phyloP scores from a whole-genome alignment of 768 basidiomycete genomes.

The Amanita inopinata region DNA sequence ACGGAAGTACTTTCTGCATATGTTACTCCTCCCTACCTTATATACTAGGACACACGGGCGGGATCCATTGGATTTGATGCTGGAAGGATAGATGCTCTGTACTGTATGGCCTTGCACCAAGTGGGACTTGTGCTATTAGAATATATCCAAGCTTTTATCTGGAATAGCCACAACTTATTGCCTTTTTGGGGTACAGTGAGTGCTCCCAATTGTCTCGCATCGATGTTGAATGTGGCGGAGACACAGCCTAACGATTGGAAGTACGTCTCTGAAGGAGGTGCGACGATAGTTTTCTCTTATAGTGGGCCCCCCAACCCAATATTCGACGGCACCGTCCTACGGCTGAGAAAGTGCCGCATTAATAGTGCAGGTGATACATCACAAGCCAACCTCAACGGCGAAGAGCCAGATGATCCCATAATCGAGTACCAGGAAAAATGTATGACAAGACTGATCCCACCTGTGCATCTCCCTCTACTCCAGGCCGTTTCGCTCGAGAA shows the following conservation, averaged over 20 bases:
- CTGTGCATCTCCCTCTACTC: slow-evolving; percentile 47
- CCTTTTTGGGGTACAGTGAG: no score
- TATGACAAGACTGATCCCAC: slow-evolving; percentile 56
- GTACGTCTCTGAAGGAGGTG: slow-evolving; percentile 90
- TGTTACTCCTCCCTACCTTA: no score
- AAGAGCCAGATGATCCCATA: slow-evolving; percentile 25
- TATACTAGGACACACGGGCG: no score
- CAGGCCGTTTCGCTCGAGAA: slow-evolving; percentile 36
- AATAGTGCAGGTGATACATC: neutral
- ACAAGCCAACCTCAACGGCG: no score
- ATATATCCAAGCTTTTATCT: no score
- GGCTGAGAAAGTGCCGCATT: slow-evolving; percentile 52
- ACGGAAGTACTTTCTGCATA: no score
- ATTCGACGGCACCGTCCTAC: slow-evolving; percentile 61
- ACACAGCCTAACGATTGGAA: slow-evolving; percentile 52
- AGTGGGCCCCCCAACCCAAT: slow-evolving; percentile 38
- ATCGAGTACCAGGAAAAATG: slow-evolving; percentile 53
- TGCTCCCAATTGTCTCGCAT: no score
- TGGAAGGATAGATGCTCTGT: no score
- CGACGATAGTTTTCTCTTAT: slow-evolving; percentile 84
- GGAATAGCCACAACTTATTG: no score
- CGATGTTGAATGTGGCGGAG: slow-evolving; percentile 21
- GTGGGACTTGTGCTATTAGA: no score
- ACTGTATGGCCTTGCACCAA: no score
- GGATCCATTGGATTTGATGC: no score